These are phyloP conservation scores for Allantophomopsis lycopodina DNA, from an alignment of 2,329 filamentous ascomycete genomes.

Conservation along the genomic window DNA sequence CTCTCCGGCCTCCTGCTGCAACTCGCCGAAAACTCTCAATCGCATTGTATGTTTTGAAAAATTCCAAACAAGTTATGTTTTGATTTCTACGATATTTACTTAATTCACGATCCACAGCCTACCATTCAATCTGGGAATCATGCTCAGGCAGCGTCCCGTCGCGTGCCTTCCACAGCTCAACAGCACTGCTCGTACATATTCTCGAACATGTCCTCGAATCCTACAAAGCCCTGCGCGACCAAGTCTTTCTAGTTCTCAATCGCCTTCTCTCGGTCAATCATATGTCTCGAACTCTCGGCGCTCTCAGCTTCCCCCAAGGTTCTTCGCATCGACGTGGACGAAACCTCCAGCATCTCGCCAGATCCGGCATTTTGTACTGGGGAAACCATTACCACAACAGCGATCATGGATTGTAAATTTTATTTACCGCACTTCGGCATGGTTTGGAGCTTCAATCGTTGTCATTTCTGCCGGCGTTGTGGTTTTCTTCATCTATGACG, in stretches of 20 bases:
- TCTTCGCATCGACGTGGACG: not conserved
- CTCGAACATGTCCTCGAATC: not conserved
- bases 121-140: not conserved
- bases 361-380: constrained; percentile 25
- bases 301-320: constrained; percentile 1
- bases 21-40: too few relatives aligned
- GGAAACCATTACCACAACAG: constrained; percentile 34
- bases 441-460: constrained; percentile 62
- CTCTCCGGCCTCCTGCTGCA: too few relatives aligned
- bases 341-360: constrained; percentile 5
- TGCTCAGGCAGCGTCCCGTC: constrained; percentile 11
- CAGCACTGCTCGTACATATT: too few relatives aligned
- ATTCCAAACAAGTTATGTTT: too few relatives aligned
- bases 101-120: too few relatives aligned
- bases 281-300: not conserved
- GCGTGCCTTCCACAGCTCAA: constrained; percentile 5
- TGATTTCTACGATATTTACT: too few relatives aligned
- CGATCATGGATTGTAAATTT: constrained; percentile 38
- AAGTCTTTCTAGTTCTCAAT: constrained; percentile 2
- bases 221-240: not conserved
- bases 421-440: constrained; percentile 55
- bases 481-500: constrained; percentile 88
- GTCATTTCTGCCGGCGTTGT: constrained; percentile 57
- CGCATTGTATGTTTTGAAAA: too few relatives aligned
- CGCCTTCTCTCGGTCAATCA: too few relatives aligned